Base-by-base conservation (phyloP, 1,284 basidiomycete species). In the Malassezia vespertilionis region DNA sequence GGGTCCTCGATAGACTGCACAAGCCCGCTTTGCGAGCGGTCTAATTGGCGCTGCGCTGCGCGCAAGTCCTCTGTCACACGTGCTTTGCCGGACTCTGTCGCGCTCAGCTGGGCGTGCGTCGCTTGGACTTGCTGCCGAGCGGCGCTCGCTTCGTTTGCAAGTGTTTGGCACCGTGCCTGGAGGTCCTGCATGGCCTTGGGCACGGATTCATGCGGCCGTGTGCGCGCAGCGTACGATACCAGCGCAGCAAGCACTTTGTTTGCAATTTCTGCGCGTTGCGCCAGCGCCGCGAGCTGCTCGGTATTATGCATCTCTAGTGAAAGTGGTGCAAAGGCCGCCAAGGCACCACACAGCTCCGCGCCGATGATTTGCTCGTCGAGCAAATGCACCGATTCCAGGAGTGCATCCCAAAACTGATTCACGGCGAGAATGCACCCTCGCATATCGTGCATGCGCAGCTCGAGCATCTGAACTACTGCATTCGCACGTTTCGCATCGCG, bases 341-440 rank as follows among this genome's bases (percentile, higher is more conserved):
- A 28, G 20, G 37, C 53, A 26, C 17, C 46, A 31, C 22, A 44
- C 28, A 9, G 44, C 40, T 21, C 33, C 14, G 30, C 41, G 20
- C 49, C 43, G 5, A 50, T 34, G 38, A 53, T 44, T 24, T 47
- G 53, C 31, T 57, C 57, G 33, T 53, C 47, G 31, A 61, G 44
- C 11, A 54, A 36, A 20, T 46, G 34, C 9, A 59, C 41, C 30
- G 54, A 44, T 31, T 58, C 44, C 22, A 49, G 46, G 11, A 63
- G 36, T 17, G 51, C 20, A 24, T 46, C 51, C 61, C 61, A 63
- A 42, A 61, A 63, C 34, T 53, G 50, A 3, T 58, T 53, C n/a
- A 63, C 50, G 10, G 46, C 10, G 10, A 54, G 52, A 6, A 56
- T 42, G 15, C 54, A 54, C 24, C 45, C 40, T 37, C 60, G 58